Evolutionary conservation across 2,329 filamentous ascomycete genomes (phyloP), one percentile per base, ranked within the genome.

Genomic region (Fusarium agapanthi): DNA sequence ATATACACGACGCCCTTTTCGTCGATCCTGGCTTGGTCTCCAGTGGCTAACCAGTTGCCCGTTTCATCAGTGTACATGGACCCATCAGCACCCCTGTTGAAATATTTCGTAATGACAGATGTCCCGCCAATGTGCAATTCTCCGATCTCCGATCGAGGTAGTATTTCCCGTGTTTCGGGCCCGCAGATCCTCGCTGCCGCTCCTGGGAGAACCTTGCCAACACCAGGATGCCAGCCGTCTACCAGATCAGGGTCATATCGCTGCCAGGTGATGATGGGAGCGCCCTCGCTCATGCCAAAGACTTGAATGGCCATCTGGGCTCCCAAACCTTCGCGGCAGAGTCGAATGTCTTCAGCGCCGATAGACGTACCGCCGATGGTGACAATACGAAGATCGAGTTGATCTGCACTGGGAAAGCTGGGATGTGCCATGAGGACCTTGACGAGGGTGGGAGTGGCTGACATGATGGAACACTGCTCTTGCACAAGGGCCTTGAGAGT

Each of bases 251-350:
- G 74, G 67, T 79, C 81, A 43, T 58, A 73, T 60, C 76, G 78
- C 41, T 69, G 73, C 82, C 83, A 85, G n/a, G 82, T 84, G 35
- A 84, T 75, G 7, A 83, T 74, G 4, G 82, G 83, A 18, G 81
- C 82, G 5, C 82, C 82, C 67, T 86, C 84, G 28, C 83, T 85
- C 84, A 86, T 84, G 3, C 84, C 84, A 69, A 84, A 86, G 16
- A 78, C 81, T 48, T 83, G 81, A n/a, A 81, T 79, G 3, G 79
- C 79, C 43, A 77, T 71, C 35, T 71, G 65, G 7, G 80, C 78
- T 1, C 82, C 81, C 2, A 84, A 71, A 3, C 71, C 76, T 16
- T 79, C 44, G 11, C 75, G 74, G 38, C 82, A 83, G 2, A 81
- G 75, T 4, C 65, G 62, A 11, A 84, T 78, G 34, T 83, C 81